Evolutionary conservation across 2,329 filamentous ascomycete genomes (phyloP).

Genomic region (Beauveria rudraprayagi): DNA sequence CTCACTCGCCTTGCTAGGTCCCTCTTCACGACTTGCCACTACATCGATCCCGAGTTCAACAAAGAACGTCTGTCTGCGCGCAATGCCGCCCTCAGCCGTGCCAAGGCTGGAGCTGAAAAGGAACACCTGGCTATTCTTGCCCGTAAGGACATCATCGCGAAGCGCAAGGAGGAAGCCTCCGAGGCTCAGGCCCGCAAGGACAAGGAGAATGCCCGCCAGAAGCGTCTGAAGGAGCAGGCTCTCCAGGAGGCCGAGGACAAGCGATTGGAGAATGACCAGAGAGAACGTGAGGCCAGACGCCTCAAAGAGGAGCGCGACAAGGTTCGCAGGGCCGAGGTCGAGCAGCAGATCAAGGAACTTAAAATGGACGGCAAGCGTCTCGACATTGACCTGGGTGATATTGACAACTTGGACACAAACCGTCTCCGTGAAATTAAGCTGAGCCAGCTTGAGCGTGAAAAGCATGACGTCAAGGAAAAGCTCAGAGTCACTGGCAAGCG

Average conservation of each 20-base stretch:
- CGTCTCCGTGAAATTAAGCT: constrained; percentile 91
- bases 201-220: constrained; percentile 84
- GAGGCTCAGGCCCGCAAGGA: constrained; percentile 82
- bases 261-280: constrained; percentile 85
- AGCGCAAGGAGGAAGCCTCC: constrained; percentile 93
- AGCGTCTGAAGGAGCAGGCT: constrained; percentile 78
- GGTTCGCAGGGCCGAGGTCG: constrained; percentile 86
- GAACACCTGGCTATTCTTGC: constrained; percentile 81
- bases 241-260: constrained; percentile 83
- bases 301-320: constrained; percentile 81
- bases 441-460: constrained; percentile 92
- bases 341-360: constrained; percentile 85
- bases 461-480: constrained; percentile 89
- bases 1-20: constrained; percentile 85
- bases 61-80: constrained; percentile 72
- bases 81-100: constrained; percentile 69
- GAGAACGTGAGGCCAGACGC: constrained; percentile 79
- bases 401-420: constrained; percentile 82
- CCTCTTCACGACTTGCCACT: constrained; percentile 88
- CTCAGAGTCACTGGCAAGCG: constrained; percentile 89
- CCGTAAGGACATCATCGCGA: constrained; percentile 85
- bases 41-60: constrained; percentile 86
- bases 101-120: constrained; percentile 80
- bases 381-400: constrained; percentile 69
- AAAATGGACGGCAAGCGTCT: constrained; percentile 75